A percentile compares a stretch with the other conserved stretches of the same genome.
Conservation (phyloP, 129 eudicot genomes). For the Chrysanthemum seticuspe region DNA sequence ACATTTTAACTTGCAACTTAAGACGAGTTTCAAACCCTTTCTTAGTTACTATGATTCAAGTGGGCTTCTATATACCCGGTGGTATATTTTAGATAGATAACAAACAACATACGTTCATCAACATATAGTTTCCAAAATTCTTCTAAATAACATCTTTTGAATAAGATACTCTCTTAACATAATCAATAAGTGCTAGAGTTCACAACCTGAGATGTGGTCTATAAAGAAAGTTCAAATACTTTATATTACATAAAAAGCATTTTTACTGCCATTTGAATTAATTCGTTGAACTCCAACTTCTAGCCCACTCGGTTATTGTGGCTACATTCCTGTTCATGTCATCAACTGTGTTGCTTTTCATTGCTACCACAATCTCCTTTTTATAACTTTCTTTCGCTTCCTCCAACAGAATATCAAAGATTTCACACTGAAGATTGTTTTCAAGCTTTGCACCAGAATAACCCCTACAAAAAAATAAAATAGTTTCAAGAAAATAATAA, state of each 20-base stretch:
- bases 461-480: slow-evolving; percentile 50
- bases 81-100: no score
- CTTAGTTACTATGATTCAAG: no score
- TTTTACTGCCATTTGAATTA: slow-evolving; percentile 10
- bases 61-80: no score
- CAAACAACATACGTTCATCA: neutral
- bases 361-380: slow-evolving; percentile 66
- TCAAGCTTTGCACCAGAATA: slow-evolving; percentile 79
- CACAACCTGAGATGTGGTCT: neutral
- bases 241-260: slow-evolving; percentile 1
- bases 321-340: slow-evolving; percentile 73
- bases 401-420: slow-evolving; percentile 81
- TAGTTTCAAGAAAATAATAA: neutral
- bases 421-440: slow-evolving; percentile 87
- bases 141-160: neutral
- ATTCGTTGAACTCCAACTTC: slow-evolving; percentile 48
- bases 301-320: slow-evolving; percentile 58
- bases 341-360: slow-evolving; percentile 74
- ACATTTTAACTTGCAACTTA: no score
- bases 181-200: neutral
- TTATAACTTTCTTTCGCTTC: slow-evolving; percentile 88
- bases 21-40: no score
- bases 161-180: neutral
- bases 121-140: neutral
- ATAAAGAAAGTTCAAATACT: neutral